A percentile compares a stretch with the other conserved stretches of the same genome.
These are phyloP conservation scores for Patellifolia procumbens DNA, from an alignment of 179 eudicot species.

Conservation along the genomic window DNA sequence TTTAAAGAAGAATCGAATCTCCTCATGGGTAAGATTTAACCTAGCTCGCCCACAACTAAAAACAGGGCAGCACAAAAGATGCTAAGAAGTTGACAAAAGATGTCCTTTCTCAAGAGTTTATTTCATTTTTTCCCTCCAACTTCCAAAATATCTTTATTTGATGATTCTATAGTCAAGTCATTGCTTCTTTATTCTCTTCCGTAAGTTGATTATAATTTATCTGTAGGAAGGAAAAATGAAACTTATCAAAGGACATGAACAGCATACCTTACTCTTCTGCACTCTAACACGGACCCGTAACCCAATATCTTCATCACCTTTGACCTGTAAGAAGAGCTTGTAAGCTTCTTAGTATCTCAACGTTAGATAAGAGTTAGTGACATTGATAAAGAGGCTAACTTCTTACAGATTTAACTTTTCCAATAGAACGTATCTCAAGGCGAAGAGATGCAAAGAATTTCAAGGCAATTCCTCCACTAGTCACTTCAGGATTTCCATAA, in stretches of 20 bases:
- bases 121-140: background rate
- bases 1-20: too few relatives aligned
- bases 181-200: background rate
- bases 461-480: slow-evolving; percentile 97
- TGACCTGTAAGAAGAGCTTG: slow-evolving; percentile 45
- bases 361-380: background rate
- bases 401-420: slow-evolving; percentile 96
- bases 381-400: slow-evolving; percentile 20
- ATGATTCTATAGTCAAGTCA: background rate
- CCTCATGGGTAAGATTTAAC: too few relatives aligned
- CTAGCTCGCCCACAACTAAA: too few relatives aligned
- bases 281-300: slow-evolving; percentile 93
- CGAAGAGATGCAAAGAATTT: slow-evolving; percentile 97
- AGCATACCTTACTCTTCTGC: slow-evolving; percentile 88
- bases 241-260: background rate
- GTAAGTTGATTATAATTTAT: background rate
- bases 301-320: slow-evolving; percentile 95
- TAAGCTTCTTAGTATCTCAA: background rate
- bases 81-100: too few relatives aligned
- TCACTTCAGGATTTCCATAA: slow-evolving; percentile 98
- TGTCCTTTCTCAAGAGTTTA: background rate
- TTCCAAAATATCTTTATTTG: background rate
- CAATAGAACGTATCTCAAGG: slow-evolving; percentile 87
- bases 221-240: background rate
- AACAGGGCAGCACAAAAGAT: background rate